Percentiles rank a stretch among this genome's conserved stretches.
Conservation (phyloP, 2,329 filamentous ascomycete species). For the Neonectria hederae region DNA sequence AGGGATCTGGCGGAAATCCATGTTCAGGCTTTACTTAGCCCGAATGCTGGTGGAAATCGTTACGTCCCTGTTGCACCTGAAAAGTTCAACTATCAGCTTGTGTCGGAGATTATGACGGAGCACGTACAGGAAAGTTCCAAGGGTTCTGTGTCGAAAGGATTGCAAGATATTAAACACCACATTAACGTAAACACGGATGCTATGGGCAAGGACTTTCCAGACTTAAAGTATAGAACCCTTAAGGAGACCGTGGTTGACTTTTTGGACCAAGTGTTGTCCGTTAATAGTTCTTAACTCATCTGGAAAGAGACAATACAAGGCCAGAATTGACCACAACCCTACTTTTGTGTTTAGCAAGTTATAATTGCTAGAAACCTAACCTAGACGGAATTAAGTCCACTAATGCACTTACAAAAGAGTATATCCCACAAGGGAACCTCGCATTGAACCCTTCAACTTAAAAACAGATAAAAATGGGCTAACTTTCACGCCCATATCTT, state of each 20-base stretch:
- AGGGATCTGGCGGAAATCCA: slow-evolving; percentile 24
- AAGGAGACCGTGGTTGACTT: slow-evolving; percentile 10
- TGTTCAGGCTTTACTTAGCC: slow-evolving; percentile 5
- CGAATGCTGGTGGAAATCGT: slow-evolving; percentile 10
- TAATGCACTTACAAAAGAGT: too few relatives aligned
- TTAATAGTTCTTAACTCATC: not conserved
- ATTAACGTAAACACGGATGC: not conserved
- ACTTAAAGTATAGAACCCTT: not conserved
- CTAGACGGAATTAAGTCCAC: too few relatives aligned
- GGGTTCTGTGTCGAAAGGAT: not conserved
- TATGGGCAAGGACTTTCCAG: slow-evolving; percentile 11
- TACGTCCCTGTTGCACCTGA: slow-evolving; percentile 19
- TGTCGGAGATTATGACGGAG: slow-evolving; percentile 12
- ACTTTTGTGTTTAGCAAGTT: not conserved
- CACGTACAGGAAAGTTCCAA: not conserved
- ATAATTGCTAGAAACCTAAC: too few relatives aligned
- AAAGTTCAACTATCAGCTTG: slow-evolving; percentile 23
- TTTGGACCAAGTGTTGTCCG: slow-evolving; percentile 1
- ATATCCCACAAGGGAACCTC: too few relatives aligned
- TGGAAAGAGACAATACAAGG: not conserved
- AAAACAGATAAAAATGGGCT: too few relatives aligned
- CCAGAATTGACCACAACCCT: not conserved
- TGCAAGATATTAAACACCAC: slow-evolving; percentile 12
- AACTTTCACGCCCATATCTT: too few relatives aligned
- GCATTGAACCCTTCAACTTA: too few relatives aligned